Evolutionary conservation across 768 basidiomycete genomes (phyloP).

Genomic region (Trametes punicea): DNA sequence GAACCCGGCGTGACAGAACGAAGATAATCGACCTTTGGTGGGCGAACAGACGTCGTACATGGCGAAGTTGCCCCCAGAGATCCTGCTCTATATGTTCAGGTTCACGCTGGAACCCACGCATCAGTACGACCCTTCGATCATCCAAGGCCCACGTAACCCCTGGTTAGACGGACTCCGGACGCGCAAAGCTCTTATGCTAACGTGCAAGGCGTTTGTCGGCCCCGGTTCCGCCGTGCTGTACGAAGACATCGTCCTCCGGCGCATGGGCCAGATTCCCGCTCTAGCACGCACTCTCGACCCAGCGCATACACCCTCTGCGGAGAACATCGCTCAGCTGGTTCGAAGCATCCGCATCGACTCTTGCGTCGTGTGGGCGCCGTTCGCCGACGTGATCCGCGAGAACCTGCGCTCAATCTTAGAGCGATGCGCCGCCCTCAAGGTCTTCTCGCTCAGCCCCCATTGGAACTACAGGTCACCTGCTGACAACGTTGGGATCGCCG

Average conservation of each 20-base stretch:
- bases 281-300: conserved; percentile 12
- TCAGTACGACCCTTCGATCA: conserved; percentile 5
- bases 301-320: background rate
- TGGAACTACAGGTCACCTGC: background rate
- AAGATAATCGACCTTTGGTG: background rate
- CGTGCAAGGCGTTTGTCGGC: conserved; percentile 6
- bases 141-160: background rate
- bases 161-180: conserved; percentile 7
- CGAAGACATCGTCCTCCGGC: conserved; percentile 13
- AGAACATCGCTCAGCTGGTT: background rate
- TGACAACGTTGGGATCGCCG: background rate
- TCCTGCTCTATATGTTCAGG: conserved; percentile 7
- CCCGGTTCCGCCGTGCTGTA: conserved; percentile 11
- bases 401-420: background rate
- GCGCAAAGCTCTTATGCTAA: background rate
- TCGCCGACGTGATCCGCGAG: background rate
- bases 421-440: background rate
- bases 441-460: background rate
- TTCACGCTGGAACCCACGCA: background rate
- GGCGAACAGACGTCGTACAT: background rate
- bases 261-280: conserved; percentile 14
- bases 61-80: background rate
- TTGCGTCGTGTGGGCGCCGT: conserved; percentile 5
- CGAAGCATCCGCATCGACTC: conserved; percentile 8
- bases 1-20: background rate